These are phyloP conservation scores for Xerocomus cyaneibrunnescens DNA, from an alignment of 1,284 basidiomycete species.

Conservation along the genomic window DNA sequence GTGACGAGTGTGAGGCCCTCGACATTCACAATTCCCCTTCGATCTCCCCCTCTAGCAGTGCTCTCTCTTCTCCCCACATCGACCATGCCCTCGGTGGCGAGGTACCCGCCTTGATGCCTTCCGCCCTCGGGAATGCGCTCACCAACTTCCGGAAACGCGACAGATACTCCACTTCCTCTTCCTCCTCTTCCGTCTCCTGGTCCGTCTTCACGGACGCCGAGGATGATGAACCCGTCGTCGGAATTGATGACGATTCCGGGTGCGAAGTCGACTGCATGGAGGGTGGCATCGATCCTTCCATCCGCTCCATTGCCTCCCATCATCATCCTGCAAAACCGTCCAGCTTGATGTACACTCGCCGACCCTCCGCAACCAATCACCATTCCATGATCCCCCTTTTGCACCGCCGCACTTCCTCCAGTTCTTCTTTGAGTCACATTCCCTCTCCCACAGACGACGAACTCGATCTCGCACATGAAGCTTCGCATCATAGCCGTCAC, in stretches of 20 bases:
- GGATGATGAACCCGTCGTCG: slow-evolving; percentile 46
- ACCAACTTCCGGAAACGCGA: slow-evolving; percentile 44
- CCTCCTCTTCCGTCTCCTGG: slow-evolving; percentile 63
- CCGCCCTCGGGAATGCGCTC: slow-evolving; percentile 53
- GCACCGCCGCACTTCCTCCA: slow-evolving; percentile 50
- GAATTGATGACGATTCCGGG: slow-evolving; percentile 41
- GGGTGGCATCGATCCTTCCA: slow-evolving; percentile 21
- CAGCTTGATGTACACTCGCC: slow-evolving; percentile 60
- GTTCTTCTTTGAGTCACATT: slow-evolving; percentile 42
- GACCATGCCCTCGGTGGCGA: slow-evolving; percentile 51
- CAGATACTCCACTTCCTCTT: slow-evolving; percentile 53
- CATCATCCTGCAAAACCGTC: slow-evolving; percentile 35
- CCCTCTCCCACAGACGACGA: slow-evolving; percentile 44
- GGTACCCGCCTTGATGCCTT: slow-evolving; percentile 59
- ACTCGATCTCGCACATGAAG: slow-evolving; percentile 38
- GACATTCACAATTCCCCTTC: slow-evolving; percentile 63
- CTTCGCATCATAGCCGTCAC: slow-evolving; percentile 22
- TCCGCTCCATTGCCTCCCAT: slow-evolving; percentile 40
- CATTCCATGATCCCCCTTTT: slow-evolving; percentile 57
- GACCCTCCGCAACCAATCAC: slow-evolving; percentile 70
- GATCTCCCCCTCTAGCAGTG: slow-evolving; percentile 64
- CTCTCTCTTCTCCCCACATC: slow-evolving; percentile 64
- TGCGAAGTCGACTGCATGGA: slow-evolving; percentile 36
- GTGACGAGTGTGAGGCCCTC: slow-evolving; percentile 61
- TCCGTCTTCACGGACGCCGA: slow-evolving; percentile 60